Conservation (phyloP, 495 filamentous ascomycete species). For the Podospora pseudocomata region DNA sequence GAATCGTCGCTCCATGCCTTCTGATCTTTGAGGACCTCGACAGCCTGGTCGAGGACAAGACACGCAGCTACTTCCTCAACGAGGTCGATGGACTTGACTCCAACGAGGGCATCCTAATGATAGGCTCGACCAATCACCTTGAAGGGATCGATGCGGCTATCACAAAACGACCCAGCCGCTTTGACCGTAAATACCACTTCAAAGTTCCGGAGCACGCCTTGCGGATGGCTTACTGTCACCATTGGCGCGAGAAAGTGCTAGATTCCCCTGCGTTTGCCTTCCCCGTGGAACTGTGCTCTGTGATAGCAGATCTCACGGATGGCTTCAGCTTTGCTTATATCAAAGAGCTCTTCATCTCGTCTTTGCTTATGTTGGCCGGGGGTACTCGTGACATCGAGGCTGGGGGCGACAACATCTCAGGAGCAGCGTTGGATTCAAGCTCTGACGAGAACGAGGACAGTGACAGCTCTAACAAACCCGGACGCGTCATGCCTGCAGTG, state of each 20-base stretch:
- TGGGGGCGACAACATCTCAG: neutral
- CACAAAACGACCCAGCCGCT: slow-evolving; percentile 53
- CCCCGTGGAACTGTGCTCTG: slow-evolving; percentile 41
- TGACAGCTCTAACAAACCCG: slow-evolving; percentile 1
- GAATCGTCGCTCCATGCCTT: slow-evolving; percentile 41
- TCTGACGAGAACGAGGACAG: neutral
- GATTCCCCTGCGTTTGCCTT: slow-evolving; percentile 29
- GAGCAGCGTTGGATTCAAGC: neutral
- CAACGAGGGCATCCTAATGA: slow-evolving; percentile 58
- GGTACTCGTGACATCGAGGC: neutral
- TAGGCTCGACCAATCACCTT: slow-evolving; percentile 57
- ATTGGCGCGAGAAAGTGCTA: slow-evolving; percentile 48
- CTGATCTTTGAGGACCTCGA: slow-evolving; percentile 61
- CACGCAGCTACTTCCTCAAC: slow-evolving; percentile 55
- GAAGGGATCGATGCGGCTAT: slow-evolving; percentile 50
- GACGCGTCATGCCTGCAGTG: neutral
- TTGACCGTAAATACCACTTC: slow-evolving; percentile 58
- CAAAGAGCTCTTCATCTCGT: slow-evolving; percentile 54
- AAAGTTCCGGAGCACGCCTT: slow-evolving; percentile 43
- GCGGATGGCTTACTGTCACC: slow-evolving; percentile 45
- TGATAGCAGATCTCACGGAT: slow-evolving; percentile 49
- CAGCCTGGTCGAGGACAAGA: slow-evolving; percentile 46
- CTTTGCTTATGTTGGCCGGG: slow-evolving; percentile 22
- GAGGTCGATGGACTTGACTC: slow-evolving; percentile 45
- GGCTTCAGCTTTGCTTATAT: slow-evolving; percentile 58